Percentiles rank a stretch among this genome's conserved stretches.
These are phyloP conservation scores for Microbotryum intermedium DNA, from an alignment of 1,284 basidiomycete genomes.

Conservation along the genomic window DNA sequence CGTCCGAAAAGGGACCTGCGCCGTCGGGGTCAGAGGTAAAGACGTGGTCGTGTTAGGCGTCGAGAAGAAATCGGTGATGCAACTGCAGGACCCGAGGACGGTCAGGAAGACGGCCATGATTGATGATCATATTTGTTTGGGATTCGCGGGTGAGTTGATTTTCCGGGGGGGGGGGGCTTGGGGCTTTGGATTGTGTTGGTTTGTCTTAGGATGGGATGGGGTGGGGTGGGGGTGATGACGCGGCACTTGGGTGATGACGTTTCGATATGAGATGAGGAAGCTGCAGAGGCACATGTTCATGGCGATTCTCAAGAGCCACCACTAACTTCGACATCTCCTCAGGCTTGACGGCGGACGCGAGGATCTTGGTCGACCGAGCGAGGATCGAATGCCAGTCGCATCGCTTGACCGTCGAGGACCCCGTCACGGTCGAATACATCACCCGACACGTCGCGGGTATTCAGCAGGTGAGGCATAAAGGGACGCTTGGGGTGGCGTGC, in stretches of 20 bases:
- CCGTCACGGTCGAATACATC: constrained; percentile 96
- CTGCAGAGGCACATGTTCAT: too few species aligned
- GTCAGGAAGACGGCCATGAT: constrained; percentile 98
- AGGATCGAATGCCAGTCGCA: constrained; percentile 97
- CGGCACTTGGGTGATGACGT: too few species aligned
- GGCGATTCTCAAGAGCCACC: too few species aligned
- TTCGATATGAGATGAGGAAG: too few species aligned
- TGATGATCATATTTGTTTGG: constrained; percentile 94
- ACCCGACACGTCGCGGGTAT: constrained; percentile 96
- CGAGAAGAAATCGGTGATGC: constrained; percentile 91
- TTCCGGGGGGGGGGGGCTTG: too few species aligned
- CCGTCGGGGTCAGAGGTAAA: constrained; percentile 90
- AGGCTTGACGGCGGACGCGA: constrained; percentile 96
- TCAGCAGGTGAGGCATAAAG: constrained; percentile 79
- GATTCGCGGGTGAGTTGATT: constrained; percentile 89
- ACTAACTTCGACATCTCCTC: not conserved
- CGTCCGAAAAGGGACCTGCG: constrained; percentile 93
- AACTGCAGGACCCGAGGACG: constrained; percentile 95
- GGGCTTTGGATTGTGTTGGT: not conserved
- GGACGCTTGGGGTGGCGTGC: too few species aligned
- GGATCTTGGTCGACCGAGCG: constrained; percentile 96
- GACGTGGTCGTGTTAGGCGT: constrained; percentile 94
- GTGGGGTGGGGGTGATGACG: too few species aligned
- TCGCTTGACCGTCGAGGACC: constrained; percentile 94
- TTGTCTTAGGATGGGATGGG: not conserved